phyloP scores from a whole-genome alignment of 2,329 filamentous ascomycete genomes.

The Bipolaris cookei region DNA sequence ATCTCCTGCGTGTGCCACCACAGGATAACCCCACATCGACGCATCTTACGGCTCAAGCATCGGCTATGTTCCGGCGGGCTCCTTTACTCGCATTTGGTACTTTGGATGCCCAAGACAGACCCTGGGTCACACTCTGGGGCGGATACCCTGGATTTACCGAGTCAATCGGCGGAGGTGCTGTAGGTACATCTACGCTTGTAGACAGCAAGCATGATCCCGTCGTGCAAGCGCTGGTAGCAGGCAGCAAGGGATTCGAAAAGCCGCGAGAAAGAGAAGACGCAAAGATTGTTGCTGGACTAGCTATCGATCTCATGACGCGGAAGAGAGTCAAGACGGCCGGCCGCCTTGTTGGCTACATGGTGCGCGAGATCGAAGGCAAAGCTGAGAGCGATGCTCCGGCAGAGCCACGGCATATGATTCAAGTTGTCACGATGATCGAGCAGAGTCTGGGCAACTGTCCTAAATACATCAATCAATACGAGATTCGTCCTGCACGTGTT shows the following conservation, averaged over 20 bases:
- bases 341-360: constrained; percentile 68
- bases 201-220: constrained; percentile 73
- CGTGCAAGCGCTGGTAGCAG: constrained; percentile 64
- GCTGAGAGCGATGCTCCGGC: constrained; percentile 24
- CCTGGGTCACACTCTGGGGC: constrained; percentile 83
- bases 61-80: constrained; percentile 64
- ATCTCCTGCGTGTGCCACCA: constrained; percentile 64
- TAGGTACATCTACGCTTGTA: constrained; percentile 69
- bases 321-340: constrained; percentile 78
- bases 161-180: constrained; percentile 65
- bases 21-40: constrained; percentile 70
- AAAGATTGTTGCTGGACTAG: constrained; percentile 67
- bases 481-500: constrained; percentile 63
- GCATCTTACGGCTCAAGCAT: constrained; percentile 67
- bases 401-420: constrained; percentile 50
- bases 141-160: constrained; percentile 72
- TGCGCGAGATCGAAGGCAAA: constrained; percentile 49
- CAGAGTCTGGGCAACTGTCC: constrained; percentile 82
- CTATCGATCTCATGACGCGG: constrained; percentile 69
- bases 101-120: constrained; percentile 67
- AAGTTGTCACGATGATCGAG: constrained; percentile 71
- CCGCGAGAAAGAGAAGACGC: constrained; percentile 38
- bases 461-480: constrained; percentile 82
- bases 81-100: constrained; percentile 77
- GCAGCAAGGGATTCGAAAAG: constrained; percentile 47